Percentiles rank a stretch among this genome's conserved stretches.
Conservation (phyloP, 2,329 filamentous ascomycete species). For the Pseudocercospora crystallina region DNA sequence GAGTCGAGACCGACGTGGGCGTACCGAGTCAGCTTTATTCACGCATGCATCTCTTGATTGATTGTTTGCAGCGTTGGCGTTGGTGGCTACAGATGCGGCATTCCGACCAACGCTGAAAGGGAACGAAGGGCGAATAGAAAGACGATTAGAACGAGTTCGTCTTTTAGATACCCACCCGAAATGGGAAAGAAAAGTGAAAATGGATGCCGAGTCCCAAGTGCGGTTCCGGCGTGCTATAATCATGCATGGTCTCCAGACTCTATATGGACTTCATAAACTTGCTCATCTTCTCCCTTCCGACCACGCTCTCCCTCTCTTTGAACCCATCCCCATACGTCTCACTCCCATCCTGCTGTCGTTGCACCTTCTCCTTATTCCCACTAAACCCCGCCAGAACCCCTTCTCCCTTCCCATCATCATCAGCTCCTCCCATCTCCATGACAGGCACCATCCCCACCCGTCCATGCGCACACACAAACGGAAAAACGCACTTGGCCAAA, state of each 20-base stretch:
- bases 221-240: no score
- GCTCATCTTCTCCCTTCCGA: not conserved
- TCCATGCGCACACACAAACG: constrained; percentile 83
- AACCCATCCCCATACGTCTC: not conserved
- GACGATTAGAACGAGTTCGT: no score
- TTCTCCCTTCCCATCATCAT: not conserved
- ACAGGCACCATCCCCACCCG: constrained; percentile 53
- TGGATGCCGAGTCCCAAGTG: no score
- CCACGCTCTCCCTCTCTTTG: not conserved
- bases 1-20: no score
- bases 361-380: not conserved
- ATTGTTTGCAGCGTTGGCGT: constrained; percentile 7
- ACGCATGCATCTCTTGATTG: not conserved
- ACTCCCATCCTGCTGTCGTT: not conserved
- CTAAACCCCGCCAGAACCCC: not conserved
- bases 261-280: no score
- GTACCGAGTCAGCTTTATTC: no score
- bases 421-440: constrained; percentile 21
- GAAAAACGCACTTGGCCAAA: constrained; percentile 66
- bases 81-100: not conserved
- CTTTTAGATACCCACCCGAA: constrained; percentile 1
- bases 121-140: no score
- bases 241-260: no score
- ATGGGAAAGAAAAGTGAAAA: no score
- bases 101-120: not conserved